These are phyloP conservation scores for Pisolithus tinctorius DNA, from an alignment of 768 basidiomycete species.

Conservation along the genomic window DNA sequence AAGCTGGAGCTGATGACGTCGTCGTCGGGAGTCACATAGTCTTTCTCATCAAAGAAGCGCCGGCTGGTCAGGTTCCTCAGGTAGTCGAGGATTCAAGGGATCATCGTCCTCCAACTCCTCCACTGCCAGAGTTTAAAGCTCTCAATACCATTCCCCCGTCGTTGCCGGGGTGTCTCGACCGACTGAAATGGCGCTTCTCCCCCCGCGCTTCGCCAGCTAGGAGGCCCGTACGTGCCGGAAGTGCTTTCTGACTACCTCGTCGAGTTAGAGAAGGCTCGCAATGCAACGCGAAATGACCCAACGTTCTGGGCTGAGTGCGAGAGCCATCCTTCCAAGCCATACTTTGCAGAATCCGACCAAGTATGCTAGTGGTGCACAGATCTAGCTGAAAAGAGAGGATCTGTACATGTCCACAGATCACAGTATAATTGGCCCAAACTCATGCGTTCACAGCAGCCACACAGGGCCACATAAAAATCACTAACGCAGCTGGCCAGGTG, in stretches of 20 bases:
- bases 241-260: conserved; percentile 86
- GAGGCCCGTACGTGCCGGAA: conserved; percentile 97
- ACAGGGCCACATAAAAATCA: conserved; percentile 34
- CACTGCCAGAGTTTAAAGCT: neutral
- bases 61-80: conserved; percentile 39
- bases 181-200: conserved; percentile 44
- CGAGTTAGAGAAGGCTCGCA: conserved; percentile 92
- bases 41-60: conserved; percentile 63
- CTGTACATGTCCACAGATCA: conserved; percentile 40
- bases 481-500: conserved; percentile 94
- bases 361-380: conserved; percentile 24
- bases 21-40: conserved; percentile 47
- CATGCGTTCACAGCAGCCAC: conserved; percentile 67
- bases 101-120: conserved; percentile 7
- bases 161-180: conserved; percentile 11
- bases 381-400: conserved; percentile 97
- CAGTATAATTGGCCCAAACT: conserved; percentile 1
- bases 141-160: neutral
- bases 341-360: conserved; percentile 88
- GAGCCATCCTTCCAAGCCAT: conserved; percentile 88
- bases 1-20: too few species aligned
- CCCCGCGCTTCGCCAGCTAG: conserved; percentile 87
- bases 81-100: conserved; percentile 59
- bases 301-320: conserved; percentile 23
- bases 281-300: conserved; percentile 79